phyloP scores from a whole-genome alignment of 1,139 yeast species.

The Protomyces pachydermus region DNA sequence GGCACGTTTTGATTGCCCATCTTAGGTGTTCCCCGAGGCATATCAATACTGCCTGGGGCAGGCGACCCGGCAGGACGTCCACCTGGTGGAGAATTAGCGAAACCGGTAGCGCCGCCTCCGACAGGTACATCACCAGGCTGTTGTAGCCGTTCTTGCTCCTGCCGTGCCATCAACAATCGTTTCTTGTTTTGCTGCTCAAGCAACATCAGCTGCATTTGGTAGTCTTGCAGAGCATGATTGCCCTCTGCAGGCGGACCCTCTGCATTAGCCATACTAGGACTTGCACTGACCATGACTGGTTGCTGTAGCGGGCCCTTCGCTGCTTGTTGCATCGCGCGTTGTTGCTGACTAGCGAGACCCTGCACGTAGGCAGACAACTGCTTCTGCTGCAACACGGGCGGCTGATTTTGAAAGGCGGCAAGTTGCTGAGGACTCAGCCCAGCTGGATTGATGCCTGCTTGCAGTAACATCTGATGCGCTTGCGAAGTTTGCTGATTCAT shows the following conservation, averaged over 20 bases:
- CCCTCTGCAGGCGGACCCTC: slow-evolving; percentile 24
- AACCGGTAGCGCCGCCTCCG: slow-evolving; percentile 24
- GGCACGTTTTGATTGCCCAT: slow-evolving; percentile 38
- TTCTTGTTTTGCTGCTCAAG: slow-evolving; percentile 68
- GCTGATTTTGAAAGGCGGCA: slow-evolving; percentile 30
- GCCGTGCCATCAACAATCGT: slow-evolving; percentile 44
- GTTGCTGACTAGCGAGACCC: slow-evolving; percentile 34
- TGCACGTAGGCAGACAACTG: slow-evolving; percentile 29
- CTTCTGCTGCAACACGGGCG: slow-evolving; percentile 30
- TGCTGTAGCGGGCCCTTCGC: slow-evolving; percentile 30
- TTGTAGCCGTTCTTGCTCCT: slow-evolving; percentile 36
- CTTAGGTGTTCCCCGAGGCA: slow-evolving; percentile 37
- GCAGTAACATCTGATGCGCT: slow-evolving; percentile 39
- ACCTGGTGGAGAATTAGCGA: slow-evolving; percentile 31
- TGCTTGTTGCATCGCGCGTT: slow-evolving; percentile 35
- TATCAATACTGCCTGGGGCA: slow-evolving; percentile 29
- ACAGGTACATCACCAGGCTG: slow-evolving; percentile 24
- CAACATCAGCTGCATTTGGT: slow-evolving; percentile 68
- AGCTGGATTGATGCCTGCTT: slow-evolving; percentile 33
- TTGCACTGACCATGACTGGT: slow-evolving; percentile 12
- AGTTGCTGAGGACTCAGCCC: slow-evolving; percentile 30
- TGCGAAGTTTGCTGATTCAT: slow-evolving; percentile 11
- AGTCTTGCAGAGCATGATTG: slow-evolving; percentile 54
- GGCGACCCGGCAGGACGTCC: slow-evolving; percentile 29
- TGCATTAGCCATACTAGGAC: slow-evolving; percentile 22